Base-by-base conservation (phyloP, 805 yeast genomes). In the Lipomyces chichibuensis region DNA sequence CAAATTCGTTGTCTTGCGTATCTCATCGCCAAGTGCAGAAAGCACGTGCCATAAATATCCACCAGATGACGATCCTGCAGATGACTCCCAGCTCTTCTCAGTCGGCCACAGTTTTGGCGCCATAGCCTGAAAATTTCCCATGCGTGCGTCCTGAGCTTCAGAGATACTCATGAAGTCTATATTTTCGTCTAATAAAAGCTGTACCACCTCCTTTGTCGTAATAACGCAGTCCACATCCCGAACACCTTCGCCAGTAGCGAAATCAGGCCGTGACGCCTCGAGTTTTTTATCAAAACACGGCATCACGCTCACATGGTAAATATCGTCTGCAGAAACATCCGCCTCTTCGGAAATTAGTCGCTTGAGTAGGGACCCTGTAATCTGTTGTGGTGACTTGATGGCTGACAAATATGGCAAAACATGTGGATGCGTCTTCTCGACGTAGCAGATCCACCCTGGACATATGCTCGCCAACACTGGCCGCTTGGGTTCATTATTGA, bases 201-300 rank as follows among this genome's bases (percentile, higher is more conserved):
- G 90, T 0, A 93, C 83, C 51, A 95, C 78, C 75, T 95, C 99
- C 72, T 87, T 88, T 13, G 98, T 92, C 0, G 99, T 95, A 27
- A 95, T 84, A 2, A 95, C 99, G 80, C 97, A 91, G 76, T 95
- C 98, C 13, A 95, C 98, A 74, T 92, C 97, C 11, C 79, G 77
- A 13, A 75, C 76, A 5, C 71, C 75, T 3, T 73, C 77, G 4
- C 71, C 77, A 1, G 69, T 74, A 23, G 78, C 81, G 62, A 82
- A 80, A 71, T 91, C 97, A 0, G 90, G 88, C 69, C 98, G 83
- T 2, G 97, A 92, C 33, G 97, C 95, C 79, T 95, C 99, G 54
- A 93, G 83, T 77, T 95, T 95, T 79, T 95, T 95, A 77, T 95
- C 99, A 77, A 95, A 95, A 74, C 98, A 94, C 1, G 99, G 98